Base-by-base conservation (phyloP, 1,284 basidiomycete species). In the Naganishia sp. region DNA sequence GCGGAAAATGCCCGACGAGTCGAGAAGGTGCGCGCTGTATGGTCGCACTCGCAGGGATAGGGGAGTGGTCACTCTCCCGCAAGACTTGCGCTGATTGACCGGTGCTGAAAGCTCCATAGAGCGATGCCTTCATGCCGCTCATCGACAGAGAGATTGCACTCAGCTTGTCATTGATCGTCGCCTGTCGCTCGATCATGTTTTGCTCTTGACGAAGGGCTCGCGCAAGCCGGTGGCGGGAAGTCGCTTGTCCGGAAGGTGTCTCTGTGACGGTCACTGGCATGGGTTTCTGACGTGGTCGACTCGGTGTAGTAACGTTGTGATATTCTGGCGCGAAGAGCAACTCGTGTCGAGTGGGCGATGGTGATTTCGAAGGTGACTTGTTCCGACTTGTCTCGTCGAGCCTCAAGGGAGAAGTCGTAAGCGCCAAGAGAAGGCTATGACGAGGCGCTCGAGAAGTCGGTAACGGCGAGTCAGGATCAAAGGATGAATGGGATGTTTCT, bases 131-230 rank as follows among this genome's bases (percentile, higher is more conserved):
- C 47, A 61, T 41, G 1, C 58, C 58, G 25, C 58, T 61, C 58
- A 51, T 61, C 6, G 47, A 23, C 39, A 61, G 17, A 18, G 58
- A 61, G n/a, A 43, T 47, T 9, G 47, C 58, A 31, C 35, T 61
- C 41, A 61, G 23, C 39, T 61, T 61, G 39, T 43, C 50, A 32
- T 25, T 61, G 35, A 61, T 61, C 7, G 58, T 31, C 13, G 47
- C 58, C 28, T 61, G 58, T 11, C 58, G 46, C 68, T 67, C 49
- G 68, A 68, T 21, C 66, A 68, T 21, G 66, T 67, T 67, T 67
- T 72, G 69, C 64, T 69, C 69, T 65, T 70, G 58, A 66, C 71
- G 61, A 68, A 68, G 61, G 65, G 68, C 51, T 68, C 68, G 45
- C 64, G 67, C 15, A 61, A 67, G 47, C 5, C 58, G 58, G 41